Evolutionary conservation across 257 asterid genomes (phyloP).

Genomic region (Ilex asprella): DNA sequence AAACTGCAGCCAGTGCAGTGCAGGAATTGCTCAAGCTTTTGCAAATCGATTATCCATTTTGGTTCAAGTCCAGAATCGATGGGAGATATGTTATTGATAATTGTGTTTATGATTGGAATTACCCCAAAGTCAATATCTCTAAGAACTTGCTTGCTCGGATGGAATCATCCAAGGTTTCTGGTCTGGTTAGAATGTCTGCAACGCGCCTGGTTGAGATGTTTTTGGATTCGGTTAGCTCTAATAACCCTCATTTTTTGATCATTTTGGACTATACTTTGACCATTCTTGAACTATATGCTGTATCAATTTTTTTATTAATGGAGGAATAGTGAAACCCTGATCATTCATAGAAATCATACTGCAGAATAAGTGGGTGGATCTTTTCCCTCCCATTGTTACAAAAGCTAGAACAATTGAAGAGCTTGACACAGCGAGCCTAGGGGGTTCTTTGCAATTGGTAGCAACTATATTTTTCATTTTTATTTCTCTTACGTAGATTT

Average conservation of each 20-base stretch:
- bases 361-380: conserved; percentile 57
- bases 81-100: conserved; percentile 26
- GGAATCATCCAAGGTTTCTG: conserved; percentile 67
- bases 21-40: neutral
- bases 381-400: conserved; percentile 51
- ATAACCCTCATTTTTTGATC: no score
- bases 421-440: conserved; percentile 35
- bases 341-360: neutral
- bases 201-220: conserved; percentile 44
- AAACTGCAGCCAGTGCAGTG: neutral
- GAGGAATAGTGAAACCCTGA: no score
- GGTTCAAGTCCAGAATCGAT: neutral
- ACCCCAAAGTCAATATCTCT: conserved; percentile 27
- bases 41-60: neutral
- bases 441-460: conserved; percentile 53
- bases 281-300: no score
- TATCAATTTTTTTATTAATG: no score
- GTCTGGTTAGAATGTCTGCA: conserved; percentile 46
- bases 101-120: conserved; percentile 46
- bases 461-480: neutral
- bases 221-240: conserved; percentile 40
- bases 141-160: conserved; percentile 34
- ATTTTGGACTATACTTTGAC: no score
- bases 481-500: no score
- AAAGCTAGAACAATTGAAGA: conserved; percentile 43